Evolutionary conservation across 179 eudicot species (phyloP).

Genomic region (Gypsophila paniculata): DNA sequence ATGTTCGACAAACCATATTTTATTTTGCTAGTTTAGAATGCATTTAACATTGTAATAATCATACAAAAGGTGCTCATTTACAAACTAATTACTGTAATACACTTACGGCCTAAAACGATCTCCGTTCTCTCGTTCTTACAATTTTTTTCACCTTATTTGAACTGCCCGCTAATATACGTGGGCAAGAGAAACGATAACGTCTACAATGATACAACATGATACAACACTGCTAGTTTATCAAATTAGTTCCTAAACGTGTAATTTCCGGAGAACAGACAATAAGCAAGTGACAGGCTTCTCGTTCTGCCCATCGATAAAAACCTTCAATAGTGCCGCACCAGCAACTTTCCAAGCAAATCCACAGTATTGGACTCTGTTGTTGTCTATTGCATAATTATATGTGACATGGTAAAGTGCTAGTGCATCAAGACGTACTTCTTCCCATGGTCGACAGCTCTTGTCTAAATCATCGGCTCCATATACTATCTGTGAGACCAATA

Average conservation of each 20-base stretch:
- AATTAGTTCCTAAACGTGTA: not conserved
- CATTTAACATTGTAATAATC: no score
- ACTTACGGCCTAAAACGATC: no score
- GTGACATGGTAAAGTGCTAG: conserved; percentile 51
- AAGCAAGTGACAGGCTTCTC: conserved; percentile 26
- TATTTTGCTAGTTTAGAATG: no score
- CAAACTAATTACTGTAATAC: no score
- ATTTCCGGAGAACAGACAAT: conserved; percentile 21
- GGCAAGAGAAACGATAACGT: no score
- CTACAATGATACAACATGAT: not conserved
- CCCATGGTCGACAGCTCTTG: conserved; percentile 33
- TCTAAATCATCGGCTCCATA: conserved; percentile 55
- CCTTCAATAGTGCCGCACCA: conserved; percentile 41
- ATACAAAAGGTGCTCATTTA: not conserved
- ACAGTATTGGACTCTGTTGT: conserved; percentile 25
- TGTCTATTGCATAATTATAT: conserved; percentile 39
- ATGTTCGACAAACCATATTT: no score
- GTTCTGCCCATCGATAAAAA: conserved; percentile 23
- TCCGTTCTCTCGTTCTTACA: no score
- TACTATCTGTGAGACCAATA: conserved; percentile 23
- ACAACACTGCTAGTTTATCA: not conserved
- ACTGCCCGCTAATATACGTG: no score
- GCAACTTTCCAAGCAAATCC: conserved; percentile 75
- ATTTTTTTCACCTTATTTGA: no score
- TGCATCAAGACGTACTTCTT: conserved; percentile 46